Evolutionary conservation across 441 rosid genomes (phyloP), one percentile per base, ranked within the genome.

Genomic region (Dalechampia spathulata): DNA sequence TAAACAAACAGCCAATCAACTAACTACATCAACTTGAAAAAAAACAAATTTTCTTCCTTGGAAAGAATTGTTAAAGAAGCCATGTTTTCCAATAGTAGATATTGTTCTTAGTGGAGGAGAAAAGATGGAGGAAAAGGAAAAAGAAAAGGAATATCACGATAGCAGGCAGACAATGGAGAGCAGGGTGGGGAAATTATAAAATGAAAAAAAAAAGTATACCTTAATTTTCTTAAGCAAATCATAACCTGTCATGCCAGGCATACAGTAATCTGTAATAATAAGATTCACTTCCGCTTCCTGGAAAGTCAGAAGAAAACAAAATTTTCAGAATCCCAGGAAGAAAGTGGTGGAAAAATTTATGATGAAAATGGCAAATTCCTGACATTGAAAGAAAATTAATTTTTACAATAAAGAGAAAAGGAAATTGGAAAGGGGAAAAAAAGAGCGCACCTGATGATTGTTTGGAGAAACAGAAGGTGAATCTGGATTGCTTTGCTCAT

Each of bases 161-260:
- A 19, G 20, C 55, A n/a, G n/a, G n/a, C n/a, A n/a, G n/a, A n/a
- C n/a, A n/a, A n/a, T n/a, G n/a, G n/a, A n/a, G n/a, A n/a, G n/a
- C n/a, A n/a, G n/a, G n/a, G n/a, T n/a, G n/a, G n/a, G n/a, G n/a
- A n/a, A n/a, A n/a, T n/a, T n/a, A 36, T 36, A 17, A 17, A 50
- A 4, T 9, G 51, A 56, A 42, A n/a, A 22, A 15, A 59, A 63
- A 60, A 41, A 42, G 52, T 75, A 79, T 43, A 88, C 79, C 72
- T 90, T 90, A 62, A 90, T 65, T 80, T 68, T 87, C 78, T 70
- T 83, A 6, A 87, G 81, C 34, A 87, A 82, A 72, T 87, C 96
- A 73, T 85, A 83, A 60, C 96, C 96, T 7, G 90, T 85, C 89
- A 87, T 85, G 55, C 88, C 96, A 19, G 96, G 96, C 96, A 87